These are phyloP conservation scores for Phytophthora cryptogea DNA, from an alignment of 352 stramenopile genomes.

Conservation along the genomic window DNA sequence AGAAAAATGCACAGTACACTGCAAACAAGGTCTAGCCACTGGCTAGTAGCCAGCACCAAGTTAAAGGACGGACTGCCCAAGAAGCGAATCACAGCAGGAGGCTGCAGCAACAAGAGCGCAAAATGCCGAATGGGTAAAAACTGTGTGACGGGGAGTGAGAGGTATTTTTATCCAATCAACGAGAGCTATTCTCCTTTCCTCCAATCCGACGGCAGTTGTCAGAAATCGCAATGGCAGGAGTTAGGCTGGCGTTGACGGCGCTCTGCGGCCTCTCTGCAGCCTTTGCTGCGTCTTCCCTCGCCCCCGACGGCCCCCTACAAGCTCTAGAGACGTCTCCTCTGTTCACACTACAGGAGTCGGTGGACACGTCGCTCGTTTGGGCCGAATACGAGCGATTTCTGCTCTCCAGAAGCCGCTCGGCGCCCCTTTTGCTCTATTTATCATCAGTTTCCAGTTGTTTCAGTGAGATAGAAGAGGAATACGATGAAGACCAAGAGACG, in stretches of 20 bases:
- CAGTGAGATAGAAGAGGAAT: conserved; percentile 7
- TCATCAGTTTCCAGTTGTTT: conserved; percentile 1
- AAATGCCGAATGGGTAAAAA: no score
- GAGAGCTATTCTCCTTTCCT: background rate
- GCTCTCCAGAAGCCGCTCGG: conserved; percentile 22
- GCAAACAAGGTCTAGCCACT: no score
- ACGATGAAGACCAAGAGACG: conserved; percentile 9
- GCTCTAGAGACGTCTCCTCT: conserved; percentile 13
- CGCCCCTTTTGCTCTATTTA: conserved; percentile 37
- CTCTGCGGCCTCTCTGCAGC: conserved; percentile 10
- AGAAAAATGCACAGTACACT: no score
- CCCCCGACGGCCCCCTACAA: conserved; percentile 10
- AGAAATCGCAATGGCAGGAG: conserved; percentile 1
- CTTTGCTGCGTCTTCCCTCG: background rate
- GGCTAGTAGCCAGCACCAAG: no score
- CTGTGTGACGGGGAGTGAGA: no score
- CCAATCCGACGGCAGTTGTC: background rate
- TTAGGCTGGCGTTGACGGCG: background rate
- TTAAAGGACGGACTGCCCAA: no score
- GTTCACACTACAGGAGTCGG: conserved; percentile 13
- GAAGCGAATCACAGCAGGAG: no score
- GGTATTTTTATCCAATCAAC: no score
- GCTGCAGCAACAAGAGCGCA: no score
- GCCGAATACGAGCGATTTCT: conserved; percentile 40
- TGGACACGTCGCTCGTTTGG: conserved; percentile 27